phyloP scores from a whole-genome alignment of 805 yeast genomes.

The Babjeviella inositovora region DNA sequence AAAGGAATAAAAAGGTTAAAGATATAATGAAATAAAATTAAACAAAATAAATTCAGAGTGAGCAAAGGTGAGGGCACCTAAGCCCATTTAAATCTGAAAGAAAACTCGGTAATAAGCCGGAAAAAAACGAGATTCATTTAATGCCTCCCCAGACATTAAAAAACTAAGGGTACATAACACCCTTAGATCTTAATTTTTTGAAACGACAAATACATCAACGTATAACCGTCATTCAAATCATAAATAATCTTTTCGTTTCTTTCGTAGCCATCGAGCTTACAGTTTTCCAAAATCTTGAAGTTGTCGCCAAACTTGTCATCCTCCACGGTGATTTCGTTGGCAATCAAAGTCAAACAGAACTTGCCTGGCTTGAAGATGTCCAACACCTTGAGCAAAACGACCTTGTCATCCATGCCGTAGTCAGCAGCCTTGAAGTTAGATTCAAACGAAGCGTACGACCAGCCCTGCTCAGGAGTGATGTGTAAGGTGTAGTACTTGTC shows the following conservation, averaged over 20 bases:
- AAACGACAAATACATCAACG: slow-evolving; percentile 55
- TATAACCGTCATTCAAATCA: slow-evolving; percentile 57
- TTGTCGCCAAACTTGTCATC: slow-evolving; percentile 10
- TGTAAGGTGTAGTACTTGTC: slow-evolving; percentile 70
- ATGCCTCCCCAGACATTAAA: no score
- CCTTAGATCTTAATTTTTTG: no score
- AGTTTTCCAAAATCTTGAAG: slow-evolving; percentile 13
- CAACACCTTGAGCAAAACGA: slow-evolving; percentile 43
- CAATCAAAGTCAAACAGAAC: slow-evolving; percentile 47
- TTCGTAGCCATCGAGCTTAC: slow-evolving; percentile 27
- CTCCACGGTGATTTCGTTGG: slow-evolving; percentile 9
- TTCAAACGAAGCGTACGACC: slow-evolving; percentile 95
- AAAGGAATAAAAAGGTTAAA: no score
- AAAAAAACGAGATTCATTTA: no score
- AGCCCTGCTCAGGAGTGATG: slow-evolving; percentile 85
- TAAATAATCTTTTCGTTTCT: slow-evolving; percentile 55
- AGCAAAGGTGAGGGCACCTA: no score
- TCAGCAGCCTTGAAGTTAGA: slow-evolving; percentile 50
- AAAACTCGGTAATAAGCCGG: no score
- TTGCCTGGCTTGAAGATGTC: slow-evolving; percentile 57
- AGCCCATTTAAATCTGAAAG: no score
- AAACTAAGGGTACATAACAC: no score
- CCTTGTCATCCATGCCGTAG: slow-evolving; percentile 19
- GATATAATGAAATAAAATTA: no score
- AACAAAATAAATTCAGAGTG: no score